These are phyloP conservation scores for Funneliformis caledonium DNA, from an alignment of 371 early-diverging fungal species.

Conservation along the genomic window DNA sequence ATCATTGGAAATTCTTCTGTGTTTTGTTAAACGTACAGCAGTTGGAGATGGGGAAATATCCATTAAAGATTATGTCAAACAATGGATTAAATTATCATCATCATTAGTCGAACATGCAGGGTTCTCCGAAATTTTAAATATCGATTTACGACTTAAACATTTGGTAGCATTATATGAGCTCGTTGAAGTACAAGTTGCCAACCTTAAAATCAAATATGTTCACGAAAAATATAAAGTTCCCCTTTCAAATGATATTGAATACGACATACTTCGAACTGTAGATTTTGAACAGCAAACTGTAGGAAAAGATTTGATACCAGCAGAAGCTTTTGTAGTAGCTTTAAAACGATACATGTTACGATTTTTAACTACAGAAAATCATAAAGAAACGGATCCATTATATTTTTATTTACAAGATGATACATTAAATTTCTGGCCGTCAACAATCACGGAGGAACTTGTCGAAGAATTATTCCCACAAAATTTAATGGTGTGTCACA, in stretches of 20 bases:
- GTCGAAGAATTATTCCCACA: conserved; percentile 4
- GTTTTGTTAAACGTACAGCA: conserved; percentile 31
- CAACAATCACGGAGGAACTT: not conserved
- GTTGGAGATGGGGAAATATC: conserved; percentile 11
- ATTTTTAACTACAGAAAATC: not conserved
- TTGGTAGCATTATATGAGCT: conserved; percentile 34
- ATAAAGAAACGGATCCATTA: not conserved
- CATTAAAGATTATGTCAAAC: conserved; percentile 31
- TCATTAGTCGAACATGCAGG: not conserved
- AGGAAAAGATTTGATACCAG: not conserved
- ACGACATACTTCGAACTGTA: not conserved
- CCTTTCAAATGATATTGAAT: not conserved
- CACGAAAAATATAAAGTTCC: conserved; percentile 1
- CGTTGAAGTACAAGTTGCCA: conserved; percentile 29
- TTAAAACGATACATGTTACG: not conserved
- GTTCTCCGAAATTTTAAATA: conserved; percentile 3
- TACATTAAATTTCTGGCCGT: conserved; percentile 18
- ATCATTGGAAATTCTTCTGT: conserved; percentile 35
- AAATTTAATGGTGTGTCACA: not conserved
- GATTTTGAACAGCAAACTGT: not conserved
- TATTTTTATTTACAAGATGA: not conserved
- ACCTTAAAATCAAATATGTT: conserved; percentile 11
- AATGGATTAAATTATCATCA: conserved; percentile 40
- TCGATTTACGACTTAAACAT: conserved; percentile 24
- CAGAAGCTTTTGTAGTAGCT: not conserved